Evolutionary conservation across 2,329 filamentous ascomycete genomes (phyloP), one percentile per base, ranked within the genome.

Genomic region (Hypomyces perniciosus): DNA sequence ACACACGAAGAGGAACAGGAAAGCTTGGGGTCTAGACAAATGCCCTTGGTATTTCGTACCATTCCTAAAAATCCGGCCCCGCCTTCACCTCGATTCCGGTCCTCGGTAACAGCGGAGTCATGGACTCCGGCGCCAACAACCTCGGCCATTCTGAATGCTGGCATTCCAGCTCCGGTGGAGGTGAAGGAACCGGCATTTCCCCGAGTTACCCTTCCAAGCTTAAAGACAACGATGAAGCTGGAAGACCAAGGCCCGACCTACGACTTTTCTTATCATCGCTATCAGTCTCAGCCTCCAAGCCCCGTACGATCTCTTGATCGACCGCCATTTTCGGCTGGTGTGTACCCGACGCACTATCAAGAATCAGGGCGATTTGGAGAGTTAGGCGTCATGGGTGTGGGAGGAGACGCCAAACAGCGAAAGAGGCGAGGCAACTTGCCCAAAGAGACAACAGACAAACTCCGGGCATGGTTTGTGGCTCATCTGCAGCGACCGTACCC

Each of bases 381-480:
- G 4, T 57, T 71, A 13, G 68, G 70, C 26, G 71, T 75, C 4
- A 64, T 71, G 45, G 65, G 69, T 6, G 57, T 69, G 48, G 65
- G 63, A 13, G 68, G 64, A 2, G 77, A 79, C 51, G 70, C 62
- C 52, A 80, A 78, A 64, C 75, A 75, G 57, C 71, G 80, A 31
- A 84, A 82, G 65, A 77, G 90, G 47, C 79, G 90, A 37, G 90
- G 90, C 1, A 96, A 96, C 62, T 75, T 96, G 3, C 90, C 90
- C n/a, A 95, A 95, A 64, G 86, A 90, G 49, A 88, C 89, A 0
- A 96, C 90, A 0, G 87, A 91, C 63, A 84, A 88, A 57, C 74
- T 96, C 38, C 81, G 87, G 48, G 74, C 80, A 0, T 96, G 90
- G 90, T 91, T 95, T 57, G 70, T 84, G 46, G 76, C 77, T n/a